phyloP scores from a whole-genome alignment of 768 basidiomycete species.

The Hygrophorus pudorinus region DNA sequence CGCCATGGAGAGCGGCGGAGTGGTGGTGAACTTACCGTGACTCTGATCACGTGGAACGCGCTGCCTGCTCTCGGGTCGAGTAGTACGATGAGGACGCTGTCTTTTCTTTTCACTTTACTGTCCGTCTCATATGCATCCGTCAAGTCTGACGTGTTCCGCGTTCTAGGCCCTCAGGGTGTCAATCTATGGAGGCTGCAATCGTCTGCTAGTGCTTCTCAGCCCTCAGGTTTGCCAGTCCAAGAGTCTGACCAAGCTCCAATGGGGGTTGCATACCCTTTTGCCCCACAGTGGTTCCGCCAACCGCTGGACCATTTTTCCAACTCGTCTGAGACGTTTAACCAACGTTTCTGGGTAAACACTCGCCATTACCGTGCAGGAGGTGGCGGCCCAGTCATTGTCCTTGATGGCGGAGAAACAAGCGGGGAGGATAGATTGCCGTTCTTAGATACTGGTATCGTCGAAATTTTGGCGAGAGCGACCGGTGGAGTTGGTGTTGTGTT shows the following conservation, averaged over 20 bases:
- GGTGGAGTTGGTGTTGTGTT: slow-evolving; percentile 86
- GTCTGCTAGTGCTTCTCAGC: slow-evolving; percentile 6
- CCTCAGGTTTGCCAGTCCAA: slow-evolving; percentile 8
- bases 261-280: neutral
- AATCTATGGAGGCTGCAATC: slow-evolving; percentile 53
- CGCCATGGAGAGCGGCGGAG: too few relatives aligned
- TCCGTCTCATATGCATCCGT: neutral
- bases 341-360: slow-evolving; percentile 89
- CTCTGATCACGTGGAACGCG: too few relatives aligned
- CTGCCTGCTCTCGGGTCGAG: too few relatives aligned
- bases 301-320: slow-evolving; percentile 75
- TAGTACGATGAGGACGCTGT: too few relatives aligned
- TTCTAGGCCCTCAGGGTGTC: slow-evolving; percentile 46
- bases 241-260: slow-evolving; percentile 15
- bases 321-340: slow-evolving; percentile 53
- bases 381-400: slow-evolving; percentile 76
- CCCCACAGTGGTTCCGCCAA: slow-evolving; percentile 63
- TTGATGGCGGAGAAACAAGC: slow-evolving; percentile 91
- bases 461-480: slow-evolving; percentile 76
- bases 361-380: slow-evolving; percentile 64
- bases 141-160: slow-evolving; percentile 12
- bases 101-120: too few relatives aligned
- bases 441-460: slow-evolving; percentile 75
- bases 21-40: too few relatives aligned
- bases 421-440: slow-evolving; percentile 57